Percentiles rank a stretch among this genome's conserved stretches.
Conservation (phyloP, 2,329 filamentous ascomycete genomes). For the Claviceps maximensis region DNA sequence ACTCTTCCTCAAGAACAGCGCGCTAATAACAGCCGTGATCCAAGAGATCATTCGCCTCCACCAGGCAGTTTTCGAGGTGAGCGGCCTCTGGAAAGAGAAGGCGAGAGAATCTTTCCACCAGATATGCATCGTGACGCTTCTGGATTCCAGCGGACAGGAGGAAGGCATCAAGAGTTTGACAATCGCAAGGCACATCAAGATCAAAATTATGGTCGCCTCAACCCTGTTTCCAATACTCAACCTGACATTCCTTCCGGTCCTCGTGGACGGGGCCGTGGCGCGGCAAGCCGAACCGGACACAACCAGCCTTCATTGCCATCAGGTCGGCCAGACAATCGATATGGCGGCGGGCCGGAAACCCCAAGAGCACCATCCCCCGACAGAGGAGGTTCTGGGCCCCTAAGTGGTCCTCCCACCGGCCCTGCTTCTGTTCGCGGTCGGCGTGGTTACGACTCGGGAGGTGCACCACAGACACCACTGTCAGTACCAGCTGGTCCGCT, state of each 20-base stretch:
- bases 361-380: slow-evolving; percentile 33
- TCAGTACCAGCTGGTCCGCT: slow-evolving; percentile 15
- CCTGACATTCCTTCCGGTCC: slow-evolving; percentile 42
- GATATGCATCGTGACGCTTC: slow-evolving; percentile 28
- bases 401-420: slow-evolving; percentile 42
- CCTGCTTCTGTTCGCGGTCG: slow-evolving; percentile 36
- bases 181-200: slow-evolving; percentile 41
- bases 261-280: slow-evolving; percentile 34
- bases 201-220: slow-evolving; percentile 49
- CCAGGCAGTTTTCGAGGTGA: slow-evolving; percentile 20
- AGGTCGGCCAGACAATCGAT: slow-evolving; percentile 23
- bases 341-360: slow-evolving; percentile 23
- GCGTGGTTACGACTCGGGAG: slow-evolving; percentile 28
- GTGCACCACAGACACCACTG: slow-evolving; percentile 18
- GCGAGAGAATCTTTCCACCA: slow-evolving; percentile 13
- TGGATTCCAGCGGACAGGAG: slow-evolving; percentile 23
- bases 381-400: slow-evolving; percentile 19
- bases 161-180: slow-evolving; percentile 32
- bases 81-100: slow-evolving; percentile 26
- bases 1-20: slow-evolving; percentile 23
- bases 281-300: slow-evolving; percentile 22
- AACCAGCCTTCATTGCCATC: slow-evolving; percentile 20
- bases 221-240: slow-evolving; percentile 29
- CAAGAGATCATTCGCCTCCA: slow-evolving; percentile 20
- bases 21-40: slow-evolving; percentile 15